Evolutionary conservation across 2,329 filamentous ascomycete genomes (phyloP).

Genomic region (Penicillium crustosum): DNA sequence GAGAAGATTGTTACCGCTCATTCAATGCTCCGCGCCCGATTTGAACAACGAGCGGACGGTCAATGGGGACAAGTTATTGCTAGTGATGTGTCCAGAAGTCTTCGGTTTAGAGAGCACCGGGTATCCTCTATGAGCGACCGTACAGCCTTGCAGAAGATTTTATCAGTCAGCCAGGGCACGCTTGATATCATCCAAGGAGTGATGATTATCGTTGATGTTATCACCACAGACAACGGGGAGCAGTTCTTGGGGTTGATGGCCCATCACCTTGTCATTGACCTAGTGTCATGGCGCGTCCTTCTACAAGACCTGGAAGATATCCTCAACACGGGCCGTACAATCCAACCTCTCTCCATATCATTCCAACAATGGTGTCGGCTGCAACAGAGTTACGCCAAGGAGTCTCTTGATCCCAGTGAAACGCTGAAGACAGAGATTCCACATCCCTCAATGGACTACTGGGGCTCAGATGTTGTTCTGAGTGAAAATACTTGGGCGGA

Average conservation of each 20-base stretch:
- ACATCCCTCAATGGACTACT: conserved; percentile 6
- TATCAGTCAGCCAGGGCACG: neutral
- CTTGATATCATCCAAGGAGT: neutral
- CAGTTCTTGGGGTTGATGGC: conserved; percentile 22
- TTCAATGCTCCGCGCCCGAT: too few relatives aligned
- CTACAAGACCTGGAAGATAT: conserved; percentile 16
- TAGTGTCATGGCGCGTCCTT: conserved; percentile 19
- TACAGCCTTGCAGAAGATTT: neutral
- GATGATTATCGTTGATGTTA: neutral
- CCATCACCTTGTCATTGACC: conserved; percentile 18
- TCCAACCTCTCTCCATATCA: conserved; percentile 4
- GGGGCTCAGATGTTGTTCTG: neutral
- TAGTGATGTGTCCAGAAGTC: neutral
- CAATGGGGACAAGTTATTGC: neutral
- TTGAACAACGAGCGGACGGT: too few relatives aligned
- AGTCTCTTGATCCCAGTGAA: neutral
- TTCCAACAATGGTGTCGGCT: conserved; percentile 23
- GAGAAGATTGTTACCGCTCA: too few relatives aligned
- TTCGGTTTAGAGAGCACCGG: neutral
- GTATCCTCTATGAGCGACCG: neutral
- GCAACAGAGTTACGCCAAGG: neutral
- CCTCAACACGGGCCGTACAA: neutral
- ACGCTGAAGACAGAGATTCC: conserved; percentile 5
- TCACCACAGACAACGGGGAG: neutral
- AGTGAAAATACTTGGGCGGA: neutral